phyloP scores from a whole-genome alignment of 192 early-diverging fungal genomes.

The Nowakowskiella sp. region DNA sequence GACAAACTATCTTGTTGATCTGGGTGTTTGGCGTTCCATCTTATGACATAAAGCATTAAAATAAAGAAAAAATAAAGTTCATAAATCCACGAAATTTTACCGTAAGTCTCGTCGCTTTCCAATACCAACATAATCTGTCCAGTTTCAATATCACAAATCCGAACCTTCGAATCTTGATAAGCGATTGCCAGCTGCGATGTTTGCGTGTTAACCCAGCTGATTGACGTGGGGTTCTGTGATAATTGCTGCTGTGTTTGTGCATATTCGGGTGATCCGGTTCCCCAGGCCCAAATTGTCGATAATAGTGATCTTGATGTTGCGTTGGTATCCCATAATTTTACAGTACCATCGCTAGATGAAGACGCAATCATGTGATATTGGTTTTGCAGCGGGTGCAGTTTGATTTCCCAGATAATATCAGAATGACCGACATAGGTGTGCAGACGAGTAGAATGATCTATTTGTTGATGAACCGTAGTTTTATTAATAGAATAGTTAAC shows the following conservation, averaged over 20 bases:
- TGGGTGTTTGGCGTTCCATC: constrained; percentile 60
- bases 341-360: constrained; percentile 68
- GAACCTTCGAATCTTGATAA: constrained; percentile 56
- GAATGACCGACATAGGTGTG: constrained; percentile 70
- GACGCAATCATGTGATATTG: constrained; percentile 54
- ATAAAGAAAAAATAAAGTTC: background rate
- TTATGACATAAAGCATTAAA: constrained; percentile 14
- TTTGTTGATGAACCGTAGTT: background rate
- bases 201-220: constrained; percentile 59
- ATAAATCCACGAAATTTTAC: constrained; percentile 28
- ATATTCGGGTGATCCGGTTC: background rate
- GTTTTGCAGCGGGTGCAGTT: constrained; percentile 49
- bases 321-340: constrained; percentile 69
- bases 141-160: constrained; percentile 71
- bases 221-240: constrained; percentile 45
- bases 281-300: constrained; percentile 30
- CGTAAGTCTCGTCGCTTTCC: constrained; percentile 52
- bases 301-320: constrained; percentile 17
- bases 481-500: background rate
- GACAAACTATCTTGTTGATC: constrained; percentile 65
- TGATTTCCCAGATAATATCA: constrained; percentile 79
- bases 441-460: constrained; percentile 1
- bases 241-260: background rate
- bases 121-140: constrained; percentile 48
- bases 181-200: constrained; percentile 52